These are phyloP conservation scores for Verticillium albo-atrum DNA, from an alignment of 2,329 filamentous ascomycete species.

Conservation along the genomic window DNA sequence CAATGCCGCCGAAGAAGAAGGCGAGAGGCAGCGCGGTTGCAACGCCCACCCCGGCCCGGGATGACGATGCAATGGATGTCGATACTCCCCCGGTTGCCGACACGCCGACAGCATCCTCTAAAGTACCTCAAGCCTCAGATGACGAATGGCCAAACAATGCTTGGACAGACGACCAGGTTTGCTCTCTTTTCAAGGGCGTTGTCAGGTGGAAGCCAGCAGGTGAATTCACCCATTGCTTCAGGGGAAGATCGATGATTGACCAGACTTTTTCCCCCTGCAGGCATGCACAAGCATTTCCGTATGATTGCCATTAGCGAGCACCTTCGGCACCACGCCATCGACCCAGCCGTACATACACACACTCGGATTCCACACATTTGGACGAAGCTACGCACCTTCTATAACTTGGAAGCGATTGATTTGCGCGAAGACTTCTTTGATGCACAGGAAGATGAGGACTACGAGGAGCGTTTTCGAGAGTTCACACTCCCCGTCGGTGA, in stretches of 20 bases:
- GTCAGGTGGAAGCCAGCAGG: conserved; percentile 96
- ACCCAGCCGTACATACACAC: conserved; percentile 66
- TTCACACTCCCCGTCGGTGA: conserved; percentile 55
- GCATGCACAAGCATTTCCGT: conserved; percentile 91
- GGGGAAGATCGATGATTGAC: conserved; percentile 12
- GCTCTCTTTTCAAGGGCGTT: conserved; percentile 86
- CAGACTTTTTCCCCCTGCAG: conserved; percentile 33
- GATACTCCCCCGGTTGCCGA: conserved; percentile 53
- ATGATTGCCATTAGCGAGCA: conserved; percentile 83
- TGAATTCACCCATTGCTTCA: conserved; percentile 23
- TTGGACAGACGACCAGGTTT: conserved; percentile 96
- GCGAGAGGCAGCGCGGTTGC: conserved; percentile 52
- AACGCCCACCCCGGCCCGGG: conserved; percentile 48
- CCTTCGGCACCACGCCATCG: conserved; percentile 73
- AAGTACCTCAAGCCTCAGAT: conserved; percentile 32
- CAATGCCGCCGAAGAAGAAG: conserved; percentile 71
- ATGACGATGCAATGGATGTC: conserved; percentile 58
- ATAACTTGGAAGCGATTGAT: conserved; percentile 81
- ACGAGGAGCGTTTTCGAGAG: conserved; percentile 58
- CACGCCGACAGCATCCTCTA: conserved; percentile 35
- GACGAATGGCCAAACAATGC: conserved; percentile 51
- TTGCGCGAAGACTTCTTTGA: conserved; percentile 67
- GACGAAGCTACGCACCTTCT: conserved; percentile 78
- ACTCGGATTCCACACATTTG: conserved; percentile 89
- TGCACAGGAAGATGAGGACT: conserved; percentile 51